Base-by-base conservation (phyloP, 2,329 filamentous ascomycete genomes). In the Paraphaeosphaeria minitans region DNA sequence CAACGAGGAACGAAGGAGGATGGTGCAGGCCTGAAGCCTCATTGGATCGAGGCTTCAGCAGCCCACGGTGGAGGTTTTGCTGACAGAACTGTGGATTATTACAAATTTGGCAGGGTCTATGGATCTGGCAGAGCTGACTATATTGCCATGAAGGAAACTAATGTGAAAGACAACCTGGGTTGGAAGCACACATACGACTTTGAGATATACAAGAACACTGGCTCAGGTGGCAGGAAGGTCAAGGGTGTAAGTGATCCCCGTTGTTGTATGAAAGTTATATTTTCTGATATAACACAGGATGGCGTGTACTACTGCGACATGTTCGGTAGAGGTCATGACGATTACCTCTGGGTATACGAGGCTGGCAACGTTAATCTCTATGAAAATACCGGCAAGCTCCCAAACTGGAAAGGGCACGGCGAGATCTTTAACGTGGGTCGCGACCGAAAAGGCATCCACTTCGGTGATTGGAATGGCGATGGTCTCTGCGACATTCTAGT, bases 391-490 rank as follows among this genome's bases (percentile, higher is more conserved):
- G 47, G 50, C 12, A 24, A 7, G 6, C 52, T 56, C 16, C 57
- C 55, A 4, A 27, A 48, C 61, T 70, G 63, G 67, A 61, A 55
- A 14, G 45, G 16, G 19, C 56, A 57, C 21, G 56, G 55, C 8
- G 56, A 49, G 9, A 66, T 65, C 35, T 62, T 59, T 46, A 57
- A 63, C 13, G 62, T 59, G 7, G 46, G 41, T 16, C 52, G 65
- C 5, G 59, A 74, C 53, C 67, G 75, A 4, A 65, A 70, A 7
- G 69, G 69, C 43, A 50, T 79, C 4, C 71, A 78, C 45, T 59
- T 79, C 7, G 67, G 63, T 2, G 77, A 79, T 58, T 79, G 74
- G 73, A 69, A 80, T 49, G 73, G 70, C 12, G 76, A 79, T 59
- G 76, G 77, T 0, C 53, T 61, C 1, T 74, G 69, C 50, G 77